phyloP scores from a whole-genome alignment of 495 filamentous ascomycete species.

The Clohesyomyces aquaticus region DNA sequence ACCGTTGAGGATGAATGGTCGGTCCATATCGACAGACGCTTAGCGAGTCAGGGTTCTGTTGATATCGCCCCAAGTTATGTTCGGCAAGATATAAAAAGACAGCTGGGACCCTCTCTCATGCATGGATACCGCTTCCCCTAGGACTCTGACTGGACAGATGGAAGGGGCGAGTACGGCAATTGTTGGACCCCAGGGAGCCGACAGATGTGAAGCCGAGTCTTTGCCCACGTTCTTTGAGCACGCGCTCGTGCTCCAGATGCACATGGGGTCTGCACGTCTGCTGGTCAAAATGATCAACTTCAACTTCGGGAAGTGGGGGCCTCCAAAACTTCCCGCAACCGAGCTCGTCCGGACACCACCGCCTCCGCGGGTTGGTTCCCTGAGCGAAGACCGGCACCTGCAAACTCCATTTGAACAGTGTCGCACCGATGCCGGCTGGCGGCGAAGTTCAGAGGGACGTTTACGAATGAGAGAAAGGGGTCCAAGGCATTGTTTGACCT shows the following conservation, averaged over 20 bases:
- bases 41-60: not conserved
- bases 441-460: no score
- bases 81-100: not conserved
- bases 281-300: no score
- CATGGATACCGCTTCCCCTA: no score
- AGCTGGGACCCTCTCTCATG: no score
- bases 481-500: no score
- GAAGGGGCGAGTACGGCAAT: not conserved
- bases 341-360: not conserved
- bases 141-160: not conserved
- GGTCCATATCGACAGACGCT: not conserved
- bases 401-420: no score
- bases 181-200: no score
- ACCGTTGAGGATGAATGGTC: not conserved
- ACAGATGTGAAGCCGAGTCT: no score
- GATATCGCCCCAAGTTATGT: not conserved
- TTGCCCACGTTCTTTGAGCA: no score
- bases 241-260: not conserved
- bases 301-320: no score
- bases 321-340: not conserved
- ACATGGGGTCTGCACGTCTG: not conserved
- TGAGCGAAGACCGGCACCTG: not conserved
- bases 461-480: conserved; percentile 1
- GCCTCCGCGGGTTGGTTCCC: not conserved
- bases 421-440: no score